A percentile compares a stretch with the other conserved stretches of the same genome.
Evolutionary conservation across 2,329 filamentous ascomycete species (phyloP).

Genomic region (Fusarium palustre): DNA sequence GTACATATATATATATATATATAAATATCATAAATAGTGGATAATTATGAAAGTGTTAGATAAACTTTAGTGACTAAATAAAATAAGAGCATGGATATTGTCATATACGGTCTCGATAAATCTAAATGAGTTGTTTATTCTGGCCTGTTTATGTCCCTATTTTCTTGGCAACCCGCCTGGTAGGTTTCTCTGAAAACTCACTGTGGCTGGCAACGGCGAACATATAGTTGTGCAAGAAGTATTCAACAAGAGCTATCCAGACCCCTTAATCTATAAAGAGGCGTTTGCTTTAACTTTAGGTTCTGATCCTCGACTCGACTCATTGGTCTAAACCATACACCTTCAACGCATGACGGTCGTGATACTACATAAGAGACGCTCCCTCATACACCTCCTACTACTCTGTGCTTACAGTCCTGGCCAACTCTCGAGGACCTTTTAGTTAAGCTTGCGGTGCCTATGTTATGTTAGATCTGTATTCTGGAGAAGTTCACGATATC

Average conservation of each 20-base stretch:
- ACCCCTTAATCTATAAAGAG: conserved; percentile 6
- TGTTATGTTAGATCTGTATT: conserved; percentile 14
- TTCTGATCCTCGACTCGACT: not conserved
- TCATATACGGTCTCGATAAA: too few relatives aligned
- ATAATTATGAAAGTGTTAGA: too few relatives aligned
- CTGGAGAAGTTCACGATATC: accelerated
- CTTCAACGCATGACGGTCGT: not conserved
- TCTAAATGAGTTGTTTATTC: too few relatives aligned
- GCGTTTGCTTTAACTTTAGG: conserved; percentile 3
- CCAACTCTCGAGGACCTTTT: not conserved
- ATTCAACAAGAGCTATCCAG: not conserved
- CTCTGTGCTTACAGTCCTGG: not conserved
- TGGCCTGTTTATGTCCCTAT: too few relatives aligned
- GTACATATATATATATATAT: too few relatives aligned
- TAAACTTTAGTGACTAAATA: too few relatives aligned
- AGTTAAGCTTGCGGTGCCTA: conserved; percentile 42
- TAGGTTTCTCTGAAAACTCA: not conserved
- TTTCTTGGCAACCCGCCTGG: too few relatives aligned
- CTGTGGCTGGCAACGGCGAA: not conserved
- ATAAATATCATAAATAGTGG: too few relatives aligned
- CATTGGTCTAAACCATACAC: not conserved
- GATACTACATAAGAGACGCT: not conserved
- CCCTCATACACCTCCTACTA: not conserved
- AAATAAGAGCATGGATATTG: too few relatives aligned
- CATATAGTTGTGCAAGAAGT: not conserved